Evolutionary conservation across 2,329 filamentous ascomycete genomes (phyloP), one percentile per base, ranked within the genome.

Genomic region (Calonectria pteridis): DNA sequence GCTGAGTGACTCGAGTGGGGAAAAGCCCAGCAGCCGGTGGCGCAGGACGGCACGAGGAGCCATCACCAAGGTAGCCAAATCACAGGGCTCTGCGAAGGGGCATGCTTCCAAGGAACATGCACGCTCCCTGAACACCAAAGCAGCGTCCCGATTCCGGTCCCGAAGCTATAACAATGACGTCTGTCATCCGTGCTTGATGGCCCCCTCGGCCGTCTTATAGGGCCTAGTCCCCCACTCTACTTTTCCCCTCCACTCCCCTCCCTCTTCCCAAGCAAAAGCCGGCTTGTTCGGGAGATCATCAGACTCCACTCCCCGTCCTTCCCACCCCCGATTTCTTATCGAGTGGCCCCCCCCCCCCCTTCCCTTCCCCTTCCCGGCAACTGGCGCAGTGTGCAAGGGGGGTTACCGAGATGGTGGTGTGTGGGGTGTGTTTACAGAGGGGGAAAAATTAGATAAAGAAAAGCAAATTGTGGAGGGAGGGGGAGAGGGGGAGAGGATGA

Each of bases 261-360:
- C 43, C n/a, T n/a, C n/a, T n/a, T n/a, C n/a, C n/a, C n/a, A n/a
- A n/a, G n/a, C n/a, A n/a, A n/a, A 23, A 13, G 29, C 20, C 67
- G 53, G 67, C 29, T 50, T 51, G 20, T 14, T 58, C 50, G 67
- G 53, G 67, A 69, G 67, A 69, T 69, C 67, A 58, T 26, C 67
- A 63, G 53, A 69, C 53, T 69, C 67, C 53, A 69, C 64, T 55
- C 55, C 33, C 29, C 46, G n/a, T 46, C 43, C 28, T 28, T 26
- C 20, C 43, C 20, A 13, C n/a, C 35, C 20, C 35, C n/a, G 49
- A 55, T 51, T 49, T 37, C 64, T 50, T 51, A 53, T 51, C 64
- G 28, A 31, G 26, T 46, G 23, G 26, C 31, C 2, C 26, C 26
- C 26, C 11, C 23, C 50, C n/a, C 28, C 13, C 29, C n/a, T 18